phyloP scores from a whole-genome alignment of 306 rosid genomes.

The Hippophae tibetana region DNA sequence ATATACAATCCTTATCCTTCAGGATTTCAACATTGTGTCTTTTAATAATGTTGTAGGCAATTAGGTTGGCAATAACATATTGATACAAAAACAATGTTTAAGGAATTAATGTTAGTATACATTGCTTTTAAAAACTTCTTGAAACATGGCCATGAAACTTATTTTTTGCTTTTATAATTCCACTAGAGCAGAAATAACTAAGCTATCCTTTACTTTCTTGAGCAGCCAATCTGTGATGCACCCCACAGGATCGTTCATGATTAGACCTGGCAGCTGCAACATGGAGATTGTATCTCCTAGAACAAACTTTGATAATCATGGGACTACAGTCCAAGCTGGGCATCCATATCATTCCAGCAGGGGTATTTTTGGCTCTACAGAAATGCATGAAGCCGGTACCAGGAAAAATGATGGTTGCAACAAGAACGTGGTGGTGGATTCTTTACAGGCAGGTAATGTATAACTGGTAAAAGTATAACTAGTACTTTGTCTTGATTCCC shows the following conservation, averaged over 20 bases:
- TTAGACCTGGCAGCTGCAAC: slow-evolving; percentile 43
- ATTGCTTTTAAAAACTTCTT: too few relatives aligned
- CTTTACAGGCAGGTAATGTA: slow-evolving; percentile 67
- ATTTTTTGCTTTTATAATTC: too few relatives aligned
- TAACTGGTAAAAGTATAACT: not conserved
- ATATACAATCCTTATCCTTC: too few relatives aligned
- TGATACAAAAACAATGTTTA: too few relatives aligned
- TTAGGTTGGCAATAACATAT: too few relatives aligned
- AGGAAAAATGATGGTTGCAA: slow-evolving; percentile 57
- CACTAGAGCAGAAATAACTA: too few relatives aligned
- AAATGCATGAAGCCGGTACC: slow-evolving; percentile 51
- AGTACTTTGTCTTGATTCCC: not conserved
- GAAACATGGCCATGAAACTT: too few relatives aligned
- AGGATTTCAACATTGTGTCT: too few relatives aligned
- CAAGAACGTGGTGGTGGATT: slow-evolving; percentile 34
- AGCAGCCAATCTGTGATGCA: slow-evolving; percentile 51
- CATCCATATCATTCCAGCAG: slow-evolving; percentile 55
- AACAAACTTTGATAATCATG: slow-evolving; percentile 47
- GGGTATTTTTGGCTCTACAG: slow-evolving; percentile 50
- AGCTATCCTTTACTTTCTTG: not conserved
- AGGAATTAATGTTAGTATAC: too few relatives aligned
- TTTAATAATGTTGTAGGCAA: too few relatives aligned
- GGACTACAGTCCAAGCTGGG: slow-evolving; percentile 38
- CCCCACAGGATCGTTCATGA: slow-evolving; percentile 36
- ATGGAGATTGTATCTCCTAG: slow-evolving; percentile 79